Percentiles rank a stretch among this genome's conserved stretches.
These are phyloP conservation scores for Exsudoporus frostii DNA, from an alignment of 768 basidiomycete genomes.

Conservation along the genomic window DNA sequence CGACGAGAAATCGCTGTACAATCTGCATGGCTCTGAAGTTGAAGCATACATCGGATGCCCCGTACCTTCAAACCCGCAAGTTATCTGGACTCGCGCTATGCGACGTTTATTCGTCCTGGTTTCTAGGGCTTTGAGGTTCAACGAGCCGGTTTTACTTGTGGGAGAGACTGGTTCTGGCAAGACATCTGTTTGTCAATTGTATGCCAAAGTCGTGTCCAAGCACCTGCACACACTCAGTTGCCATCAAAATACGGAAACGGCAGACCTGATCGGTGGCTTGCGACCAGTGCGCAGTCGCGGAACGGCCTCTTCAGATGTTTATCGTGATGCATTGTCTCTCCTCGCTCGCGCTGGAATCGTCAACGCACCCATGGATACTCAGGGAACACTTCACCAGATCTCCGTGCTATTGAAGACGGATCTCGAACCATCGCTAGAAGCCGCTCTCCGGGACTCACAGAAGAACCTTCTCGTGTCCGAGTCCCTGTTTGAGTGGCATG, in stretches of 20 bases:
- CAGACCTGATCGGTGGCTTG: conserved; percentile 92
- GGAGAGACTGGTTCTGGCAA: conserved; percentile 98
- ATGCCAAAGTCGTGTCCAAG: conserved; percentile 63
- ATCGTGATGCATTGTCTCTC: conserved; percentile 40
- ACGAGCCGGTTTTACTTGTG: conserved; percentile 93
- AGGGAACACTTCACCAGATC: conserved; percentile 27
- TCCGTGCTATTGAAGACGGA: conserved; percentile 19
- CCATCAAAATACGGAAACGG: conserved; percentile 98
- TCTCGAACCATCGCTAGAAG: conserved; percentile 31
- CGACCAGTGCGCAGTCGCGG: conserved; percentile 81
- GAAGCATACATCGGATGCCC: conserved; percentile 56
- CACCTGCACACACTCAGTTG: conserved; percentile 79
- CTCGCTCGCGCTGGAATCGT: conserved; percentile 43
- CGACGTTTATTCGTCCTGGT: conserved; percentile 83
- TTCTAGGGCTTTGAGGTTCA: conserved; percentile 78
- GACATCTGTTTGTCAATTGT: conserved; percentile 92
- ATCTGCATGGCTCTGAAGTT: conserved; percentile 45
- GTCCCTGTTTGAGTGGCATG: conserved; percentile 95
- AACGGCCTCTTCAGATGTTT: conserved; percentile 47
- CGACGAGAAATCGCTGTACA: conserved; percentile 69
- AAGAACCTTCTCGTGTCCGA: conserved; percentile 47
- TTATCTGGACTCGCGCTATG: conserved; percentile 95
- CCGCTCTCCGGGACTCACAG: conserved; percentile 41
- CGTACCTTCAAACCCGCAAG: conserved; percentile 37
- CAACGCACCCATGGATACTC: conserved; percentile 19